These are phyloP conservation scores for Solidago caesia DNA, from an alignment of 129 eudicot genomes.

Conservation along the genomic window DNA sequence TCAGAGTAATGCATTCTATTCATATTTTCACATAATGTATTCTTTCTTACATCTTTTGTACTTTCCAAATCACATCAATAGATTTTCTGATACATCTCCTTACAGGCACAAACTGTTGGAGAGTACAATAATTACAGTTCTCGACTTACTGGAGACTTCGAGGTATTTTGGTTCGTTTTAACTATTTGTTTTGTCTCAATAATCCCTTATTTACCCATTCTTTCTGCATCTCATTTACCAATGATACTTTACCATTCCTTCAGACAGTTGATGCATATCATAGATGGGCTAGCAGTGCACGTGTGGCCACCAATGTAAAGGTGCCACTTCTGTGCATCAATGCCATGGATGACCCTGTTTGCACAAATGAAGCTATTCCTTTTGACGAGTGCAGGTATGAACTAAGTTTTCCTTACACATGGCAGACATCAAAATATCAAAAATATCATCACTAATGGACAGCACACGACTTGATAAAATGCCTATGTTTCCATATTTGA, in stretches of 20 bases:
- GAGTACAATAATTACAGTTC: too few species aligned
- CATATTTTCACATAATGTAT: too few species aligned
- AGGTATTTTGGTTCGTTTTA: too few species aligned
- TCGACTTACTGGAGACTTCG: too few species aligned
- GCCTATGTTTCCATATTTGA: neutral
- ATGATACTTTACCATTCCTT: neutral
- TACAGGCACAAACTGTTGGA: neutral
- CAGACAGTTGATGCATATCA: constrained; percentile 84
- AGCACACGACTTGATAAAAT: too few species aligned
- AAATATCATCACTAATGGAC: too few species aligned
- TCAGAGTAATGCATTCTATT: too few species aligned
- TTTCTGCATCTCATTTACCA: neutral
- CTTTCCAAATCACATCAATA: neutral
- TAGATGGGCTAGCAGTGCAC: constrained; percentile 60
- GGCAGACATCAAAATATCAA: too few species aligned
- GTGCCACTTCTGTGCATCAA: constrained; percentile 86
- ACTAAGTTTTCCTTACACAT: too few species aligned
- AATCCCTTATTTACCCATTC: too few species aligned
- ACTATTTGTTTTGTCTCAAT: too few species aligned
- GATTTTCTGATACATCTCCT: neutral
- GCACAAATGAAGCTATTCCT: constrained; percentile 77
- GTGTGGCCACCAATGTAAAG: constrained; percentile 45
- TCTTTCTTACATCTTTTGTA: too few species aligned
- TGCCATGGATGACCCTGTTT: constrained; percentile 85
- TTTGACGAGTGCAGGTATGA: constrained; percentile 87